Evolutionary conservation across 2,329 filamentous ascomycete species (phyloP).

Genomic region (Cyanodermella asteris): DNA sequence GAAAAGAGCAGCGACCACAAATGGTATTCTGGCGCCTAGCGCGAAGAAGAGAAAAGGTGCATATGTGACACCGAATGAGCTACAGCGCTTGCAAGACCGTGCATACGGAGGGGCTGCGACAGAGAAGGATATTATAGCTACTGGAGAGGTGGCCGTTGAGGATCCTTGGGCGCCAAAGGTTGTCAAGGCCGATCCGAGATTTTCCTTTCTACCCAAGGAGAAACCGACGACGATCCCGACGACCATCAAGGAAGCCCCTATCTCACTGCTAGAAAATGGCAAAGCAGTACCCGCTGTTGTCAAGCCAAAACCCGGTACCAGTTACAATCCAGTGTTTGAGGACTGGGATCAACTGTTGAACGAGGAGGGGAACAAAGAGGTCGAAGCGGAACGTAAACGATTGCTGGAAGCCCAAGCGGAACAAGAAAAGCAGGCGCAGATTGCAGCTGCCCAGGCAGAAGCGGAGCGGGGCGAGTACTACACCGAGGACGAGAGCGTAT

Average conservation of each 20-base stretch:
- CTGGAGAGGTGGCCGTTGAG: constrained; percentile 37
- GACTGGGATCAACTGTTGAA: constrained; percentile 64
- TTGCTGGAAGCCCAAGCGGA: constrained; percentile 46
- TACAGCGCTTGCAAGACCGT: constrained; percentile 53
- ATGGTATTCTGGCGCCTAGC: constrained; percentile 44
- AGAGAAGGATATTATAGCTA: constrained; percentile 24
- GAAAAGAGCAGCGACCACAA: constrained; percentile 52
- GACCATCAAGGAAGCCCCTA: constrained; percentile 53
- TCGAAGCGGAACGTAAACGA: constrained; percentile 58
- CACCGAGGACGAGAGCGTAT: constrained; percentile 76
- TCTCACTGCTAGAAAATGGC: constrained; percentile 64
- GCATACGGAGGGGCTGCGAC: constrained; percentile 41
- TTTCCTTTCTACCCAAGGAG: constrained; percentile 45
- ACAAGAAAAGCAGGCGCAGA: constrained; percentile 42
- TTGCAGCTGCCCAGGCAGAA: constrained; percentile 52
- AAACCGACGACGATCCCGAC: constrained; percentile 48
- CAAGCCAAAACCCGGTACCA: constrained; percentile 61
- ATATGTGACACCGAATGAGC: constrained; percentile 69
- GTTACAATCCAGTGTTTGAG: constrained; percentile 75
- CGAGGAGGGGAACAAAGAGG: constrained; percentile 53
- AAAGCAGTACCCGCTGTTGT: constrained; percentile 58
- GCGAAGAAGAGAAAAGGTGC: constrained; percentile 56
- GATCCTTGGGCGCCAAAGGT: constrained; percentile 54
- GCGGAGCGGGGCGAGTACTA: constrained; percentile 51
- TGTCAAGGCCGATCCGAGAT: constrained; percentile 20